Conservation (phyloP, 1,284 basidiomycete species). For the Singerocomus rubriflavus region DNA sequence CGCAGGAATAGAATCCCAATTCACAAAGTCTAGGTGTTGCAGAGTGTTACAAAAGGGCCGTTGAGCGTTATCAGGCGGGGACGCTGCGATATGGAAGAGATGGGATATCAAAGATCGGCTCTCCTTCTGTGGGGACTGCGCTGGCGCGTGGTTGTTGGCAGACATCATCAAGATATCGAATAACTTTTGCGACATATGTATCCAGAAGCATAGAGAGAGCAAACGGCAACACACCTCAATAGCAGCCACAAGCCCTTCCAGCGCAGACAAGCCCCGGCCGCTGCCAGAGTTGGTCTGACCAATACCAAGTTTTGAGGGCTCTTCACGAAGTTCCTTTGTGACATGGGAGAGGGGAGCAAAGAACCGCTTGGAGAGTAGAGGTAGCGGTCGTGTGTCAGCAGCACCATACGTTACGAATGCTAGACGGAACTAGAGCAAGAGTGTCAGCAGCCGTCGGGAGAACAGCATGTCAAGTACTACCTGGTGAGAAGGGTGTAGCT, state of each 20-base stretch:
- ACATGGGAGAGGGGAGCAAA: constrained; percentile 45
- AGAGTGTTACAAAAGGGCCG: constrained; percentile 55
- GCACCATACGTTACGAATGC: constrained; percentile 57
- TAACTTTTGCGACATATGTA: constrained; percentile 15
- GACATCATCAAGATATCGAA: constrained; percentile 32
- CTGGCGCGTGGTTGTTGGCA: constrained; percentile 15
- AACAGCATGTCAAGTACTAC: constrained; percentile 21
- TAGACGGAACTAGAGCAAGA: constrained; percentile 43
- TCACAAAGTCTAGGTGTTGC: constrained; percentile 51
- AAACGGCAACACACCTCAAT: constrained; percentile 52
- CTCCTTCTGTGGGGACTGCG: constrained; percentile 31
- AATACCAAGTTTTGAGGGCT: constrained; percentile 48
- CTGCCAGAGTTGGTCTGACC: constrained; percentile 52
- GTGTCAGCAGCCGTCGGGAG: constrained; percentile 5
- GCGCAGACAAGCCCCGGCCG: constrained; percentile 56
- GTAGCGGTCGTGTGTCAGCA: constrained; percentile 48
- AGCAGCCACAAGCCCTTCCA: constrained; percentile 69
- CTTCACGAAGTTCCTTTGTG: constrained; percentile 47
- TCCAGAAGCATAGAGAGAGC: not conserved
- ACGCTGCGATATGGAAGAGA: constrained; percentile 61
- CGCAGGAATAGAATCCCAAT: constrained; percentile 60
- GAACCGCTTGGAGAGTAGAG: constrained; percentile 54
- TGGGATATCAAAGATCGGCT: constrained; percentile 41
- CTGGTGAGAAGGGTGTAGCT: constrained; percentile 37
- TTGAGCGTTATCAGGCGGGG: constrained; percentile 50